Evolutionary conservation across 257 asterid species (phyloP), one percentile per base, ranked within the genome.

Genomic region (Nicotiana noctiflora): DNA sequence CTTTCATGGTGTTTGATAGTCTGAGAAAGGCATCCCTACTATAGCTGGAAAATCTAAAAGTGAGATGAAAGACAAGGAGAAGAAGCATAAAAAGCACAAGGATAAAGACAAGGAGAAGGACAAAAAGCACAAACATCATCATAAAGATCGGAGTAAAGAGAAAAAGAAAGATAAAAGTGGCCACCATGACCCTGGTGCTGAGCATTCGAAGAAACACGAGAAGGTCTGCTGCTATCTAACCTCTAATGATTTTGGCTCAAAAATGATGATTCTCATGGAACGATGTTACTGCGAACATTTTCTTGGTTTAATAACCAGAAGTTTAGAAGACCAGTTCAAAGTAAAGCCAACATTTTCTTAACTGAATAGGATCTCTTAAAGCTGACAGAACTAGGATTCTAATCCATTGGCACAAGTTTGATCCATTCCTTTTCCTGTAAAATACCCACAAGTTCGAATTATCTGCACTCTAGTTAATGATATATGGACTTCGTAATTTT

Each of bases 101-200:
- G 98, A 93, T 25, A 79, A 63, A 67, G 76, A 90, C 61, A 93
- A 83, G 84, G 93, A 92, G 68, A 89, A 85, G 81, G 98, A 94
- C 83, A 91, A 88, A 87, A 95, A 89, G 94, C 97, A 95, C 87
- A 93, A 90, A 82, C 99, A 90, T 85, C 98, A 95, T 81, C 98
- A 95, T 85, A 95, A 95, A 86, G 98, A 95, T 83, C 97, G 97
- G 72, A 91, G 93, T 85, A 94, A 94, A 89, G 98, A 95, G 87
- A 95, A 90, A 89, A 92, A 89, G 88, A 95, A 91, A 76, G 97
- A 92, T 67, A 95, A 88, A 87, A 87, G 90, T 81, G 89, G 92
- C 83, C 93, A 89, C 87, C 93, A 88, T 82, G 99, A 95, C 76
- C 88, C 98, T 82, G 96, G 92, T 74, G 91, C 93, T 81, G 97